Evolutionary conservation across 108 stramenopile genomes (phyloP).

Genomic region (Cyclotella cryptica): DNA sequence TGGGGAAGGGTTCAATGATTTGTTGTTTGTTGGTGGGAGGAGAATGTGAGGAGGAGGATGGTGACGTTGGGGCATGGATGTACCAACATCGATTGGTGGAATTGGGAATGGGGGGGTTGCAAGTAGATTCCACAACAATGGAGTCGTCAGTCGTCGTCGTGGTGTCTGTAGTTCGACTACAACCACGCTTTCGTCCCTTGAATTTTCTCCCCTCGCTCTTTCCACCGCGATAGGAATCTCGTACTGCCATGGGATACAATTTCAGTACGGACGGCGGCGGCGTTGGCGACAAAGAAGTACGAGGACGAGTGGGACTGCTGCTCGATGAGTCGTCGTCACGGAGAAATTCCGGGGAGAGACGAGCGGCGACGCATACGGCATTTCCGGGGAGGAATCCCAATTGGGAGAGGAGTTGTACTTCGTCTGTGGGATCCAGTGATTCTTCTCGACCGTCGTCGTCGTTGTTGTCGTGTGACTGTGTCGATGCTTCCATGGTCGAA

Average conservation of each 20-base stretch:
- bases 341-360: constrained; percentile 26
- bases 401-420: constrained; percentile 55
- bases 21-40: constrained; percentile 13
- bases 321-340: neutral
- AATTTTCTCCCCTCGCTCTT: constrained; percentile 63
- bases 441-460: constrained; percentile 13
- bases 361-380: constrained; percentile 65
- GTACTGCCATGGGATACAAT: constrained; percentile 79
- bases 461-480: too few relatives aligned
- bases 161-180: neutral
- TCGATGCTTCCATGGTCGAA: too few relatives aligned
- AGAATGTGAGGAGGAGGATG: too few relatives aligned
- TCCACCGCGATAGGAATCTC: constrained; percentile 65
- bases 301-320: neutral
- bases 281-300: neutral
- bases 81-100: constrained; percentile 16
- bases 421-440: constrained; percentile 50
- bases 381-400: constrained; percentile 86
- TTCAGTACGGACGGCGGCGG: constrained; percentile 67
- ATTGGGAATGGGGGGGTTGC: neutral
- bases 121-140: neutral
- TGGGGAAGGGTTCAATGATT: constrained; percentile 88
- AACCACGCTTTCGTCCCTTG: constrained; percentile 59
- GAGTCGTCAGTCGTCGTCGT: constrained; percentile 3
- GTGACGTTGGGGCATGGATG: neutral